A percentile compares a stretch with the other conserved stretches of the same genome.
Evolutionary conservation across 345 rosid species (phyloP).

Genomic region (Triadica sebifera): DNA sequence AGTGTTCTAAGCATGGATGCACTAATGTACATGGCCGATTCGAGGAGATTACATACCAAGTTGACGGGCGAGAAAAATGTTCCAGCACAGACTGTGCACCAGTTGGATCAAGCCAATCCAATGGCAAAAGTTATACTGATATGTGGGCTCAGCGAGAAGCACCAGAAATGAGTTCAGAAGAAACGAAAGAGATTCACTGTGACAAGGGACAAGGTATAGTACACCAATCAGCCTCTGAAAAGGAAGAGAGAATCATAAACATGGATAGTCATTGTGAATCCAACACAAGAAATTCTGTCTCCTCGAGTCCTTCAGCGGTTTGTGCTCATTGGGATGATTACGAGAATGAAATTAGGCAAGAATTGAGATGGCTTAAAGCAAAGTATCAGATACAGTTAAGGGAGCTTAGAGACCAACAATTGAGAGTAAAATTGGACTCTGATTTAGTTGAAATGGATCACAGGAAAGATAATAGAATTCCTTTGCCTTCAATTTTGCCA

Average conservation of each 20-base stretch:
- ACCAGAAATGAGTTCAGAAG: slow-evolving; percentile 25
- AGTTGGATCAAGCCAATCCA: slow-evolving; percentile 20
- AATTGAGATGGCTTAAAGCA: slow-evolving; percentile 89
- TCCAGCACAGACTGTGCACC: slow-evolving; percentile 21
- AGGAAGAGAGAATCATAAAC: slow-evolving; percentile 37
- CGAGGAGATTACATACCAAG: slow-evolving; percentile 76
- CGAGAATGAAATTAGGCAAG: slow-evolving; percentile 78
- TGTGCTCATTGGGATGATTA: slow-evolving; percentile 37
- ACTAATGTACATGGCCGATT: slow-evolving; percentile 71
- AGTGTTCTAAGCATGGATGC: slow-evolving; percentile 46
- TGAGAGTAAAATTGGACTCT: slow-evolving; percentile 28
- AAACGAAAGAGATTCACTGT: slow-evolving; percentile 47
- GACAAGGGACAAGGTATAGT: slow-evolving; percentile 28
- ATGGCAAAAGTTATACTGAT: slow-evolving; percentile 43
- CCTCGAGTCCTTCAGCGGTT: slow-evolving; percentile 22
- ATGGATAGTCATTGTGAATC: slow-evolving; percentile 33
- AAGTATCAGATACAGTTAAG: slow-evolving; percentile 63
- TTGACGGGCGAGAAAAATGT: slow-evolving; percentile 47
- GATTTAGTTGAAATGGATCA: slow-evolving; percentile 17
- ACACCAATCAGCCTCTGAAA: slow-evolving; percentile 10
- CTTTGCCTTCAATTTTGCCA: slow-evolving; percentile 15
- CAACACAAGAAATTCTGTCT: slow-evolving; percentile 24
- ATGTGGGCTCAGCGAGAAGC: slow-evolving; percentile 61
- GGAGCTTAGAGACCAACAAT: slow-evolving; percentile 50
- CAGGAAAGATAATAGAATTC: slow-evolving; percentile 13